Percentiles rank a stretch among this genome's conserved stretches.
These are phyloP conservation scores for Zymoseptoria passerinii DNA, from an alignment of 2,329 filamentous ascomycete species.

Conservation along the genomic window DNA sequence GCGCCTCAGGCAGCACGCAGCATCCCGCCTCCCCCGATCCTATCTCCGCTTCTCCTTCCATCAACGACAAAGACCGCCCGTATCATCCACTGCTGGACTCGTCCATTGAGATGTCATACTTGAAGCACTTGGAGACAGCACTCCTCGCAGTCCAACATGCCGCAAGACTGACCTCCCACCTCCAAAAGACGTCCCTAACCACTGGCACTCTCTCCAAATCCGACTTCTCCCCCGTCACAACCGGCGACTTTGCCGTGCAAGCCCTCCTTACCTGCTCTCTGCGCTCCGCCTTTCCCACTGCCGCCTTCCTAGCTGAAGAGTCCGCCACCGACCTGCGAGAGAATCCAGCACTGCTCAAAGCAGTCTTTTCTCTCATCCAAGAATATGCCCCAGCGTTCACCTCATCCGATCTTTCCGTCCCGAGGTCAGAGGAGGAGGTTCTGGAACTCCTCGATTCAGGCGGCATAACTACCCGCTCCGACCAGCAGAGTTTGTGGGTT, in stretches of 20 bases:
- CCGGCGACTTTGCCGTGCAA: slow-evolving; percentile 57
- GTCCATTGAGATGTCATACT: neutral
- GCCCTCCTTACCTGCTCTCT: slow-evolving; percentile 52
- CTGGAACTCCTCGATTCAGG: slow-evolving; percentile 55
- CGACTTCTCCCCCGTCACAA: slow-evolving; percentile 53
- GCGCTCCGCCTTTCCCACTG: slow-evolving; percentile 45
- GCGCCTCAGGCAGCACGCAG: neutral
- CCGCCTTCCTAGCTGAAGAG: slow-evolving; percentile 56
- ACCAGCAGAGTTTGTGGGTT: slow-evolving; percentile 47
- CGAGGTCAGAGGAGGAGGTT: slow-evolving; percentile 46
- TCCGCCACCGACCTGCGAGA: slow-evolving; percentile 45
- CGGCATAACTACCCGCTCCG: slow-evolving; percentile 33
- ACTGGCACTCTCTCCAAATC: slow-evolving; percentile 47
- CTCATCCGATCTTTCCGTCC: slow-evolving; percentile 31
- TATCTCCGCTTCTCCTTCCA: neutral
- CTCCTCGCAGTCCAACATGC: slow-evolving; percentile 17
- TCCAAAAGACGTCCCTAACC: slow-evolving; percentile 37
- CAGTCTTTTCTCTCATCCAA: slow-evolving; percentile 50
- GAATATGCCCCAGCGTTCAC: slow-evolving; percentile 22
- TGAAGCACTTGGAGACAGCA: slow-evolving; percentile 15
- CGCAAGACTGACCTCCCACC: slow-evolving; percentile 48
- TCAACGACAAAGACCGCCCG: neutral
- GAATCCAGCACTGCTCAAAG: slow-evolving; percentile 41
- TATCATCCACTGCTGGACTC: neutral
- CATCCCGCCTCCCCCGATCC: neutral